Base-by-base conservation (phyloP, 768 basidiomycete species). In the Flagelloscypha sp. region DNA sequence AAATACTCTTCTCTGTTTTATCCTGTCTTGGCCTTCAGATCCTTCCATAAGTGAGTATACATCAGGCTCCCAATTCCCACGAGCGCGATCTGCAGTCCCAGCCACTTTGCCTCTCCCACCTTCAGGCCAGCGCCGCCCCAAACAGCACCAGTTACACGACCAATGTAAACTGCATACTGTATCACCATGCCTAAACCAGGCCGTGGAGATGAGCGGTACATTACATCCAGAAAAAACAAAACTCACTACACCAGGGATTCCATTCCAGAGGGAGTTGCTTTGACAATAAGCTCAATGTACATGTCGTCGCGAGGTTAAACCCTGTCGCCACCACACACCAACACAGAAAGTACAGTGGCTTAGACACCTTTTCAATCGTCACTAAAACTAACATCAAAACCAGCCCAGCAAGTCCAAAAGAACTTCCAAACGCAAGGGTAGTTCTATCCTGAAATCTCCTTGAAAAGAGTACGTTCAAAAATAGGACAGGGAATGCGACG, bases 221-320 rank as follows among this genome's bases (percentile, higher is more conserved):
- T n/a, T n/a, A n/a, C n/a, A n/a, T n/a, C n/a, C n/a, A n/a, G n/a
- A n/a, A n/a, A n/a, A n/a, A n/a, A n/a, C n/a, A n/a, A n/a, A n/a
- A n/a, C n/a, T n/a, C n/a, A n/a, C n/a, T n/a, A n/a, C n/a, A n/a
- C n/a, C n/a, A n/a, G n/a, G 63, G 61, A 46, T 79, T 82, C 74
- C 75, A 82, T 38, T 58, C 54, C 5, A 65, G 62, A 2, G 81
- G 79, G 20, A 83, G 62, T 52, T 79, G 79, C 54, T 84, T 84
- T 42, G 74, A 76, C 18, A 84, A 55, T 37, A 80, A 50, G 38
- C 75, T 76, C 41, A 82, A 58, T 21, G 81, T 82, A 37, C 76
- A 72, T 2, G 78, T 82, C 43, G 70, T 78, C 13, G 76, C 70
- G 8, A 83, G 59, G 53, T 84, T 83, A 62, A 83, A 84, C 2